Evolutionary conservation across 2,329 filamentous ascomycete genomes (phyloP).

Genomic region (Exophiala sideris): DNA sequence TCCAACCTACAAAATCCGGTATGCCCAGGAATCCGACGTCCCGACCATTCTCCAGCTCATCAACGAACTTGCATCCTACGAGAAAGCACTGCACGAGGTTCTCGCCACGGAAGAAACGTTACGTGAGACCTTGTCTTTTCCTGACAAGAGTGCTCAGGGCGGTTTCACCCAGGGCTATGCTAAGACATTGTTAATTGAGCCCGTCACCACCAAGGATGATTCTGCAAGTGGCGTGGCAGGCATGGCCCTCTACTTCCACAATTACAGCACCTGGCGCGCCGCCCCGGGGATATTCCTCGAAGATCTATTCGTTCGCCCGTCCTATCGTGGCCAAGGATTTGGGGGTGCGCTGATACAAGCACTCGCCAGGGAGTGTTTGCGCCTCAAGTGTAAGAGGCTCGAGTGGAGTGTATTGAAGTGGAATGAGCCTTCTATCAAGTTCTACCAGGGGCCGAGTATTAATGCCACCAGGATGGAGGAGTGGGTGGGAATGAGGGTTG

Average conservation of each 20-base stretch:
- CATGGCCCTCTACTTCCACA: constrained; percentile 92
- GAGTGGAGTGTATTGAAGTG: constrained; percentile 92
- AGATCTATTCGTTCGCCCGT: constrained; percentile 77
- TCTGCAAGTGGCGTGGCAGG: constrained; percentile 53
- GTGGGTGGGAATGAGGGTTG: constrained; percentile 51
- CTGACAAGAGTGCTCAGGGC: constrained; percentile 40
- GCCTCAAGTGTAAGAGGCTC: constrained; percentile 68
- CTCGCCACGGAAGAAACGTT: constrained; percentile 76
- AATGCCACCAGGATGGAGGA: constrained; percentile 46
- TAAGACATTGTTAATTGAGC: constrained; percentile 67
- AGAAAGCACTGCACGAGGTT: constrained; percentile 70
- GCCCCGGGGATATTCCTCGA: constrained; percentile 87
- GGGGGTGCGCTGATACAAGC: constrained; percentile 71
- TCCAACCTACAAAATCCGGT: constrained; percentile 26
- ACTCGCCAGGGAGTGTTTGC: constrained; percentile 74
- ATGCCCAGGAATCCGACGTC: constrained; percentile 59
- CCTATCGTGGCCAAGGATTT: constrained; percentile 71
- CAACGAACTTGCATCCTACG: constrained; percentile 81
- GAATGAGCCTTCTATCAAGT: constrained; percentile 86
- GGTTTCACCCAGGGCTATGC: constrained; percentile 55
- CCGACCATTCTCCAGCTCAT: constrained; percentile 77
- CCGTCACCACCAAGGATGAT: constrained; percentile 36
- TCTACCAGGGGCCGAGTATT: constrained; percentile 58
- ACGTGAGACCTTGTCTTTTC: constrained; percentile 73
- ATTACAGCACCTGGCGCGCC: constrained; percentile 91